phyloP scores from a whole-genome alignment of 2,329 filamentous ascomycete genomes.

The Sporothrix schenckii region DNA sequence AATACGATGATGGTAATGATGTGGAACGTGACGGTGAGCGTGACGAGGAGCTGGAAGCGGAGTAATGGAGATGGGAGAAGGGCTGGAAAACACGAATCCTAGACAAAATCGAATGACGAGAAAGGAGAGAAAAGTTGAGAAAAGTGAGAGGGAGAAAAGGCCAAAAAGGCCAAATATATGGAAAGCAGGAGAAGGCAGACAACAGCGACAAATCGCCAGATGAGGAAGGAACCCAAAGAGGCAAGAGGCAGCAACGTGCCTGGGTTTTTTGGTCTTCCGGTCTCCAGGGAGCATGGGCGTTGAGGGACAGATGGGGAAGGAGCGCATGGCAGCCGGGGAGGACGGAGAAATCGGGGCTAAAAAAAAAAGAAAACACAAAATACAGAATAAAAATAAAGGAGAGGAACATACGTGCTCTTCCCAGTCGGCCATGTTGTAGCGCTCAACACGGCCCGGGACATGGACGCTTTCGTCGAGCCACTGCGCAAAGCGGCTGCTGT shows the following conservation, averaged over 20 bases:
- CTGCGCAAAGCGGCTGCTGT: background rate
- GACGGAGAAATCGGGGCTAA: background rate
- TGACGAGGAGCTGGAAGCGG: no score
- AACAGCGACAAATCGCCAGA: background rate
- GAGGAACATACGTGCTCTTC: constrained; percentile 6
- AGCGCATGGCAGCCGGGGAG: background rate
- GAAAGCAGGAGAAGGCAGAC: background rate
- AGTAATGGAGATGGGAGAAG: no score
- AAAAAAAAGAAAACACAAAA: background rate
- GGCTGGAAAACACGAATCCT: background rate
- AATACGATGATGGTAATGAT: no score
- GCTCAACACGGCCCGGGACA: background rate
- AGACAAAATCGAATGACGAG: background rate
- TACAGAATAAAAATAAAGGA: background rate
- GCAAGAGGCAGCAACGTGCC: background rate
- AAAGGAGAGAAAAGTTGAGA: background rate
- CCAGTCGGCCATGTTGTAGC: background rate
- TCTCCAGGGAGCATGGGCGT: no score
- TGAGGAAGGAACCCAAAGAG: background rate
- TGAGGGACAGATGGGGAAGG: background rate
- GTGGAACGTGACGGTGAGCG: no score
- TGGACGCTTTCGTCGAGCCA: background rate
- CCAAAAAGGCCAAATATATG: background rate
- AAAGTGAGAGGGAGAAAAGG: background rate
- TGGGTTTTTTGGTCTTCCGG: no score